These are phyloP conservation scores for Phytophthora constricta DNA, from an alignment of 352 stramenopile genomes.

Conservation along the genomic window DNA sequence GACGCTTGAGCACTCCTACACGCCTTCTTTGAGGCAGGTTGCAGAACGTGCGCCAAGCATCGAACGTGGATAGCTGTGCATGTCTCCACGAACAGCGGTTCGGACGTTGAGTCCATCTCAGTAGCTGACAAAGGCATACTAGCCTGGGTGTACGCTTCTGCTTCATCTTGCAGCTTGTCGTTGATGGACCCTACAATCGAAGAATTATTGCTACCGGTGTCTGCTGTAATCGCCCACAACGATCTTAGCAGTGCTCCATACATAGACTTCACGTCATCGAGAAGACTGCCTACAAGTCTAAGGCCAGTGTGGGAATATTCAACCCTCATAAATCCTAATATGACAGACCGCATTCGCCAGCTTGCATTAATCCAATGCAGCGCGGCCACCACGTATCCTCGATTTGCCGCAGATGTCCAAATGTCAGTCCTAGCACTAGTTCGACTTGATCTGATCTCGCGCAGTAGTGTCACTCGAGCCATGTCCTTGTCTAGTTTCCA, in stretches of 20 bases:
- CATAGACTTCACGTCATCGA: constrained; percentile 13
- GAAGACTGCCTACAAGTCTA: constrained; percentile 6
- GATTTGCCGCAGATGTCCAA: constrained; percentile 27
- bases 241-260: not conserved
- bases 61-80: constrained; percentile 25
- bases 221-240: constrained; percentile 9
- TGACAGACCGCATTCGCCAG: constrained; percentile 15
- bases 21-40: constrained; percentile 15
- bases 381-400: constrained; percentile 26
- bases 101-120: not conserved
- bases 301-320: constrained; percentile 11
- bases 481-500: constrained; percentile 15
- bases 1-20: constrained; percentile 7
- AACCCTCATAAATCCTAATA: constrained; percentile 24
- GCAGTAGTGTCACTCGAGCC: not conserved
- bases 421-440: constrained; percentile 26
- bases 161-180: not conserved
- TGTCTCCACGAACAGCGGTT: not conserved
- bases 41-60: constrained; percentile 13
- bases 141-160: not conserved
- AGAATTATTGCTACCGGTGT: constrained; percentile 15
- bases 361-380: constrained; percentile 27
- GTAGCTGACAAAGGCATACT: constrained; percentile 1
- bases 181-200: constrained; percentile 5
- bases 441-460: not conserved